These are phyloP conservation scores for Rhodotorula sp. DNA, from an alignment of 1,284 basidiomycete species.

Conservation along the genomic window DNA sequence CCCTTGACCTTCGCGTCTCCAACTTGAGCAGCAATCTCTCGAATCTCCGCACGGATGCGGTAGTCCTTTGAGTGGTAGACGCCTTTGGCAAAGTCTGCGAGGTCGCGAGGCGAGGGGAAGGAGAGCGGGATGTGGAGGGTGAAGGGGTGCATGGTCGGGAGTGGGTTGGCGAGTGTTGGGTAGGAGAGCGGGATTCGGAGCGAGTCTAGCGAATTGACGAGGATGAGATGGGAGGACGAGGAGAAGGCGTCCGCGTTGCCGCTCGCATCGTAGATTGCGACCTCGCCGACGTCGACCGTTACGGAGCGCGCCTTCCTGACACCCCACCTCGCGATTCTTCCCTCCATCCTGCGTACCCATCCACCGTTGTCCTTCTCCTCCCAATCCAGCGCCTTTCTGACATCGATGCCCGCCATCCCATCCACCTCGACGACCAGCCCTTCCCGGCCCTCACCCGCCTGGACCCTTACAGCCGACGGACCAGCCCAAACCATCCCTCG, in stretches of 20 bases:
- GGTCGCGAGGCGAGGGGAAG: slow-evolving; percentile 30
- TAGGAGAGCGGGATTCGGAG: slow-evolving; percentile 38
- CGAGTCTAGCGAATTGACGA: slow-evolving; percentile 25
- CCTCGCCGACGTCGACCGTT: slow-evolving; percentile 24
- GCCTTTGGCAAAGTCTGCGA: slow-evolving; percentile 23
- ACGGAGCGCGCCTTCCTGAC: slow-evolving; percentile 22
- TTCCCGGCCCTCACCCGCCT: background rate
- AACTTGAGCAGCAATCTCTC: background rate
- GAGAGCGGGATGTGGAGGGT: slow-evolving; percentile 34
- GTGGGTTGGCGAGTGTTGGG: slow-evolving; percentile 8
- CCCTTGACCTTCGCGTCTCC: slow-evolving; percentile 1
- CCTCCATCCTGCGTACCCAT: slow-evolving; percentile 27
- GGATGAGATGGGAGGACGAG: background rate
- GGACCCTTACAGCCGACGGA: slow-evolving; percentile 34
- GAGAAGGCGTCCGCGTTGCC: background rate
- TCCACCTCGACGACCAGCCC: slow-evolving; percentile 32
- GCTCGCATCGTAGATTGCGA: slow-evolving; percentile 19
- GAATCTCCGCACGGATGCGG: slow-evolving; percentile 20
- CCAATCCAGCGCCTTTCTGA: slow-evolving; percentile 39
- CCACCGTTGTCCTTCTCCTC: slow-evolving; percentile 24
- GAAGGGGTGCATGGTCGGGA: slow-evolving; percentile 24
- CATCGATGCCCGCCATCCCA: slow-evolving; percentile 38
- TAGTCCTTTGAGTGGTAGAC: slow-evolving; percentile 27
- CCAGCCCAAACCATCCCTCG: slow-evolving; percentile 34
- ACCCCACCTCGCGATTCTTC: slow-evolving; percentile 33